Evolutionary conservation across 2,329 filamentous ascomycete genomes (phyloP).

Genomic region (Stagonosporopsis rhizophila): DNA sequence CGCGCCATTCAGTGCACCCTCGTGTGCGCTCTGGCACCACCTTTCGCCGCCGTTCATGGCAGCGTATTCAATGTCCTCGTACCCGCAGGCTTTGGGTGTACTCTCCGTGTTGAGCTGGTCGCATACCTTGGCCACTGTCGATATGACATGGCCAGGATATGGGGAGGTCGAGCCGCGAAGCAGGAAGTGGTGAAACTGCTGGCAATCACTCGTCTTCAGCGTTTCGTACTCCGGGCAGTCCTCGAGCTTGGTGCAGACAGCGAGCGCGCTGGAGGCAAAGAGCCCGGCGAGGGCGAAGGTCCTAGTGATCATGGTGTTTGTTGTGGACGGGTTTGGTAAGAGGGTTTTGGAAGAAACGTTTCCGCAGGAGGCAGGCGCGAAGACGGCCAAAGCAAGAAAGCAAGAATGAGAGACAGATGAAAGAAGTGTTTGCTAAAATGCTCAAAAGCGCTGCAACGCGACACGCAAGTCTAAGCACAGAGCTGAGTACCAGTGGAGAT

Average conservation of each 20-base stretch:
- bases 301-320: slow-evolving; percentile 29
- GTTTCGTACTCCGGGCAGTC: slow-evolving; percentile 34
- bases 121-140: slow-evolving; percentile 37
- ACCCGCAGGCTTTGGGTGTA: slow-evolving; percentile 34
- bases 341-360: slow-evolving; percentile 5
- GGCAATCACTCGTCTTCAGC: slow-evolving; percentile 35
- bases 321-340: neutral
- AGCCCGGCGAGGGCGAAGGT: slow-evolving; percentile 27
- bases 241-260: slow-evolving; percentile 38
- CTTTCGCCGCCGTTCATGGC: slow-evolving; percentile 35
- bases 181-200: slow-evolving; percentile 37
- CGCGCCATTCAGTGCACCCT: slow-evolving; percentile 34
- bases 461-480: neutral
- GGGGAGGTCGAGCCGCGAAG: slow-evolving; percentile 37
- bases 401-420: neutral
- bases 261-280: slow-evolving; percentile 24
- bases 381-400: neutral
- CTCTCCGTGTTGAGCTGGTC: slow-evolving; percentile 33
- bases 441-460: slow-evolving; percentile 1
- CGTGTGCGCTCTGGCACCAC: slow-evolving; percentile 37
- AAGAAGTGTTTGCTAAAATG: slow-evolving; percentile 4
- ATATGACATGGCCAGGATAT: slow-evolving; percentile 37
- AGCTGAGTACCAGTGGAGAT: neutral
- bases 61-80: slow-evolving; percentile 36
- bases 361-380: neutral